A percentile compares a stretch with the other conserved stretches of the same genome.
Conservation (phyloP, 2,329 filamentous ascomycete species). For the Chlorencoelia australis region DNA sequence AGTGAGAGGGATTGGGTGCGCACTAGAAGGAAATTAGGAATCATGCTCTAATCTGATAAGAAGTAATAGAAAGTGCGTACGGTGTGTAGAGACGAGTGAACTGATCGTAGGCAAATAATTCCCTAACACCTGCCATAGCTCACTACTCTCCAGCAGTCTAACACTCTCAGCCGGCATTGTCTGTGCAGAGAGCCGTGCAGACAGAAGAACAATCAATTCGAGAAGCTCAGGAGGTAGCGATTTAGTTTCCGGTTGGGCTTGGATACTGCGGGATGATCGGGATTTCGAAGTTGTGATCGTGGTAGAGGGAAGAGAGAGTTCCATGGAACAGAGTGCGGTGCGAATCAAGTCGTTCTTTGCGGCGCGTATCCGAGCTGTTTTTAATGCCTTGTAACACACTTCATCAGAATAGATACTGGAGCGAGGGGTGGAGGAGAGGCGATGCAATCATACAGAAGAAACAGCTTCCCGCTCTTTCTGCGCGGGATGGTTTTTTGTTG, state of each 20-base stretch:
- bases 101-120: slow-evolving; percentile 38
- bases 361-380: slow-evolving; percentile 36
- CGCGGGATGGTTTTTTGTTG: slow-evolving; percentile 41
- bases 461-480: slow-evolving; percentile 40
- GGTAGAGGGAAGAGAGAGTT: slow-evolving; percentile 24
- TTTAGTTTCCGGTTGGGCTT: slow-evolving; percentile 1
- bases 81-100: slow-evolving; percentile 37
- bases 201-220: slow-evolving; percentile 46
- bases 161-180: slow-evolving; percentile 29
- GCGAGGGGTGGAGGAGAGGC: neutral
- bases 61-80: no score
- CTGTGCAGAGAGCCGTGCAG: slow-evolving; percentile 30
- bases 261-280: slow-evolving; percentile 12
- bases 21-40: no score
- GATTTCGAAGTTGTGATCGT: slow-evolving; percentile 15
- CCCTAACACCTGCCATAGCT: slow-evolving; percentile 40
- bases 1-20: slow-evolving; percentile 42
- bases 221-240: slow-evolving; percentile 36
- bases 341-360: slow-evolving; percentile 43
- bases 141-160: slow-evolving; percentile 37
- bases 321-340: slow-evolving; percentile 38
- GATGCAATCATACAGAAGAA: slow-evolving; percentile 37
- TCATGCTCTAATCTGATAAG: no score
- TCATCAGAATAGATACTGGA: slow-evolving; percentile 1
- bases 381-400: slow-evolving; percentile 40